Evolutionary conservation across 768 basidiomycete genomes (phyloP), one percentile per base, ranked within the genome.

Genomic region (Boletus speciosus): DNA sequence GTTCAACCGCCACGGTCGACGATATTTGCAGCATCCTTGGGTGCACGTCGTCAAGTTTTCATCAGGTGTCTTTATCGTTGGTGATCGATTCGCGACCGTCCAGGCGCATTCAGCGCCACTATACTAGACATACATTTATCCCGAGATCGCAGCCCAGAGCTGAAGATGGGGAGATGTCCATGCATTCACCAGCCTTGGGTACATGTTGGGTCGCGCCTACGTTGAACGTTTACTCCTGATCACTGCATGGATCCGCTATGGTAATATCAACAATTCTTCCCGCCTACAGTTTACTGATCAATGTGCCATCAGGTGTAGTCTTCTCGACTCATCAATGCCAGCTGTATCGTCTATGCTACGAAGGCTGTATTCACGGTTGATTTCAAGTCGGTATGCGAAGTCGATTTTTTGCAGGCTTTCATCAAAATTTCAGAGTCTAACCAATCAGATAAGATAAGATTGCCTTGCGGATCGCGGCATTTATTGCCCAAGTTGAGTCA

Each of bases 391-490:
- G 25, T 45, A 7, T 29, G 8, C 27, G 25, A 27, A 23, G 8
- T 25, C 15, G 29, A 42, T 14, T 6, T n/a, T 38, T 38, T 32
- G 9, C 31, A 32, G 31, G 25, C 8, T 40, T 47, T 34, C 14
- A 29, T 29, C 29, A 9, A 2, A 29, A 29, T 9, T 29, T 29
- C 16, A 1, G 32, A 19, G 27, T 23, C 38, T 37, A 7, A 47
- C 43, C 2, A 19, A 11, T 12, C 27, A 46, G 66, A 68, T 68
- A 58, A 63, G 66, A 68, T 66, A 54, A 65, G 55, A 56, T 61
- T 16, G 9, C 25, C 8, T 27, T 15, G 49, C 27, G 49, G 35
- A 58, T 47, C 49, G 52, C 52, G 63, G 51, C 14, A 54, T 56
- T 29, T 31, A 4, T 36, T 51, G 48, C 31, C 51, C 53, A 44